A percentile compares a stretch with the other conserved stretches of the same genome.
phyloP scores from a whole-genome alignment of 140 eudicot species.

The Flaveria floridana region DNA sequence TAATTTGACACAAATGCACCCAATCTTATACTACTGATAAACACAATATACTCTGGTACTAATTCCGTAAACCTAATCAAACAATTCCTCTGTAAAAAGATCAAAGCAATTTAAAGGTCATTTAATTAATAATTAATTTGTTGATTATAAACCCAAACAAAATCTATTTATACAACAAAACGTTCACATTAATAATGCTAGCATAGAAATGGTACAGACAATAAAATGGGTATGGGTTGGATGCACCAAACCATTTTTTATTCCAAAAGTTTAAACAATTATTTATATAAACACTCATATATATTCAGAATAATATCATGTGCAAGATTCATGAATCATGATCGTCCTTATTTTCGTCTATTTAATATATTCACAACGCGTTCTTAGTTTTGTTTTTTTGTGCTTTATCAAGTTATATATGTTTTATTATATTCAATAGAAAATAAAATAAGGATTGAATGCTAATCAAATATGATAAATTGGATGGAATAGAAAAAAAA shows the following conservation, averaged over 20 bases:
- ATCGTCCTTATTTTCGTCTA: not conserved
- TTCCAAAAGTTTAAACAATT: not conserved
- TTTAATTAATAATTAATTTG: not conserved
- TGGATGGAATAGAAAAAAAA: not conserved
- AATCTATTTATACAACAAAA: constrained; percentile 3
- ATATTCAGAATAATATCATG: constrained; percentile 8
- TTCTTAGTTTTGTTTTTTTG: constrained; percentile 10
- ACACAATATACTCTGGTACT: not conserved
- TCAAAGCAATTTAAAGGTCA: not conserved
- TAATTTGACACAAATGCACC: no score
- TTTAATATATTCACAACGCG: not conserved
- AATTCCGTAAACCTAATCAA: not conserved
- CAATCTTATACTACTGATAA: not conserved
- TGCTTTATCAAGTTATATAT: not conserved
- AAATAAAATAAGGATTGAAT: not conserved
- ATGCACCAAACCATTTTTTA: constrained; percentile 9
- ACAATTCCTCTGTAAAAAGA: not conserved
- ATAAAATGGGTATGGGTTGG: not conserved
- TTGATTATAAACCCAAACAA: not conserved
- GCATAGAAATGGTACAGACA: not conserved
- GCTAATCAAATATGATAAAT: not conserved
- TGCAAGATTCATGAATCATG: constrained; percentile 14
- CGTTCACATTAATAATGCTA: constrained; percentile 6
- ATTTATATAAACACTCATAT: not conserved
- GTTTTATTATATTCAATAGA: not conserved